Evolutionary conservation across 2,329 filamentous ascomycete species (phyloP), one percentile per base, ranked within the genome.

Genomic region (Arthrobotrys pseudoclavata): DNA sequence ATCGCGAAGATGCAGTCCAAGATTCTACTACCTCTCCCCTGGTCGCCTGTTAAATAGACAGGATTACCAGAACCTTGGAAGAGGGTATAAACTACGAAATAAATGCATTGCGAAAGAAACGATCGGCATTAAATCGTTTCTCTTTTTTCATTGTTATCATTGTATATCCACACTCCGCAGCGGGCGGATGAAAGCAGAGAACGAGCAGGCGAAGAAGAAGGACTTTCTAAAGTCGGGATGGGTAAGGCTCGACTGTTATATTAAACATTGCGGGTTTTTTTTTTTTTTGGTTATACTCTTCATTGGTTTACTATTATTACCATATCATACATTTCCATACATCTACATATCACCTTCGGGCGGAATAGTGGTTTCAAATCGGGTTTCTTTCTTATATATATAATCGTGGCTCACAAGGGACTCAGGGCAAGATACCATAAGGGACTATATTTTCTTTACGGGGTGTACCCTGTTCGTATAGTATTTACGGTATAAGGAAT

Each of bases 1-100:
- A 99, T 99, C 82, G 94, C 97, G 86, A 90, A 87, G 74, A 99
- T 99, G 96, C 93, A 96, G 88, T 97, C 93, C 83, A 89, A 92
- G 81, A 94, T 99, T 82, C 84, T 99, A 83, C 91, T 98, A 78
- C 93, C 96, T 12, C 94, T 97, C 91, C 92, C 94, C 7, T 99
- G 96, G 96, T 97, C 93, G 79, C 94, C 96, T 3, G 93, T 97
- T 77, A 91, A 91, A 79, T 97, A 87, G n/a, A 60, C 10, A 9
- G 55, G 20, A 15, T 22, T 26, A 37, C 18, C 52, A 20, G 52
- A 22, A 4, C n/a, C 12, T n/a, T 22, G 1, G 29, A 57, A 26
- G 26, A 18, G 20, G 34, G 55, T 18, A 60, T 60, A 42, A 42
- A 26, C 34, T 57, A 15, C 52, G n/a, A 37, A 40, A 45, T 45